phyloP scores from a whole-genome alignment of 2,329 filamentous ascomycete species.

The Beauveria sp. region DNA sequence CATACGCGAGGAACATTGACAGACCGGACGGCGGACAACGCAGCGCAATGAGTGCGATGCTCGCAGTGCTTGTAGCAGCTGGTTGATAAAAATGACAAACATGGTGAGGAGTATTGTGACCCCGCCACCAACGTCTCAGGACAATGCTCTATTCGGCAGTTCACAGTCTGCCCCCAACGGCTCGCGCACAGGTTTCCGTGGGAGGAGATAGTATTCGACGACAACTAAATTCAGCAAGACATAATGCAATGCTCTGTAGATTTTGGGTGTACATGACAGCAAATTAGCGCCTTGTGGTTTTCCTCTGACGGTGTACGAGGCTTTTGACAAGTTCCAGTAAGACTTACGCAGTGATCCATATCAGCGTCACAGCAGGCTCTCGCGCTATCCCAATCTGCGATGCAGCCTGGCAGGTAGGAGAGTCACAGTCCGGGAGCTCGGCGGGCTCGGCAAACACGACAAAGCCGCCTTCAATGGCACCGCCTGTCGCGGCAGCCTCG shows the following conservation, averaged over 20 bases:
- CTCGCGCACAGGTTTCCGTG: not conserved
- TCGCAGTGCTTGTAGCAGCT: too few relatives aligned
- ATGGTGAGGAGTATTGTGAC: too few relatives aligned
- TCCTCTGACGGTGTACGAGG: not conserved
- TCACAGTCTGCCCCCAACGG: too few relatives aligned
- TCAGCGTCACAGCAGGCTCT: not conserved
- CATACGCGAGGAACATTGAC: too few relatives aligned
- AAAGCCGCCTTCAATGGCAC: not conserved
- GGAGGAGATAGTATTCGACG: not conserved
- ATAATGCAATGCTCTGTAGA: not conserved
- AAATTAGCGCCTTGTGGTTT: not conserved
- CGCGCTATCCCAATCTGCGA: not conserved
- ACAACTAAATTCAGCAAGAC: not conserved
- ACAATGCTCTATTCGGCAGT: too few relatives aligned
- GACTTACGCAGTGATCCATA: not conserved
- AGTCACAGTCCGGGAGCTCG: not conserved
- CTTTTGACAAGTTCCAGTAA: not conserved
- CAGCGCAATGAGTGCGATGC: too few relatives aligned
- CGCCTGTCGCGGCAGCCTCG: not conserved
- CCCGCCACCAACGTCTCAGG: too few relatives aligned
- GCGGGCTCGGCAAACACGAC: not conserved
- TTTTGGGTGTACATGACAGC: not conserved
- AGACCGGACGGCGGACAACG: too few relatives aligned
- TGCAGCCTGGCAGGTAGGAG: not conserved
- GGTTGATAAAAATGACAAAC: too few relatives aligned